Conservation (phyloP, 352 stramenopile genomes). For the Aphanomyces euteiches region DNA sequence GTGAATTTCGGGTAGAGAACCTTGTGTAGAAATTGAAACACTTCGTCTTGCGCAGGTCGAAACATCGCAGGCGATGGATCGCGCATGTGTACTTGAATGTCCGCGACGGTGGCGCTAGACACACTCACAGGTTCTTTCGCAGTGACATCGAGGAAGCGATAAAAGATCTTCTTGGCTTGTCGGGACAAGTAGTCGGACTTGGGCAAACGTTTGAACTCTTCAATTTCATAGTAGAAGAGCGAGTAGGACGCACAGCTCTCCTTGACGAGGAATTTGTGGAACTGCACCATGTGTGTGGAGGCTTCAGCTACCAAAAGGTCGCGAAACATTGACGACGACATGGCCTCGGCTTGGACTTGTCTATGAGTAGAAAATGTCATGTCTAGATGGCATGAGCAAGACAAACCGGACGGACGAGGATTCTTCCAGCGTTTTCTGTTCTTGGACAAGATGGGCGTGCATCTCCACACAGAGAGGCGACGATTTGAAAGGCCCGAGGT, state of each 20-base stretch:
- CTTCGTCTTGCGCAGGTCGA: conserved; percentile 63
- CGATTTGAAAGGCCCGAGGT: conserved; percentile 45
- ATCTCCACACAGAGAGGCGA: not conserved
- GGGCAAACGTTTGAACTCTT: conserved; percentile 68
- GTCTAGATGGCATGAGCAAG: no score
- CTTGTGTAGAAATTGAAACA: conserved; percentile 58
- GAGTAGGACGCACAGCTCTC: conserved; percentile 67
- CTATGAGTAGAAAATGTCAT: no score
- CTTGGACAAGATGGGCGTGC: not conserved
- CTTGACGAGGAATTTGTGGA: conserved; percentile 65
- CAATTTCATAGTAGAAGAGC: conserved; percentile 73
- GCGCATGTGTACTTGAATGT: conserved; percentile 41
- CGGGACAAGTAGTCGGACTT: conserved; percentile 66
- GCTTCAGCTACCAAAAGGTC: not conserved
- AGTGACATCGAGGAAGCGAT: conserved; percentile 56
- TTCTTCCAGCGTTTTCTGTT: conserved; percentile 3
- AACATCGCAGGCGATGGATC: conserved; percentile 60
- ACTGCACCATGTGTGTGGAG: conserved; percentile 31
- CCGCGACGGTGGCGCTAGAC: conserved; percentile 33
- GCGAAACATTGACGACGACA: not conserved
- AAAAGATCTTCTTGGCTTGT: conserved; percentile 62
- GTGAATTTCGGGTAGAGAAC: conserved; percentile 73
- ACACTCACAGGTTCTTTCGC: conserved; percentile 59
- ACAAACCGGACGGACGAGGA: not conserved
- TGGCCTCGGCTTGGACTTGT: not conserved